Conservation (phyloP, 371 early-diverging fungal genomes). For the Mortierella sp. region DNA sequence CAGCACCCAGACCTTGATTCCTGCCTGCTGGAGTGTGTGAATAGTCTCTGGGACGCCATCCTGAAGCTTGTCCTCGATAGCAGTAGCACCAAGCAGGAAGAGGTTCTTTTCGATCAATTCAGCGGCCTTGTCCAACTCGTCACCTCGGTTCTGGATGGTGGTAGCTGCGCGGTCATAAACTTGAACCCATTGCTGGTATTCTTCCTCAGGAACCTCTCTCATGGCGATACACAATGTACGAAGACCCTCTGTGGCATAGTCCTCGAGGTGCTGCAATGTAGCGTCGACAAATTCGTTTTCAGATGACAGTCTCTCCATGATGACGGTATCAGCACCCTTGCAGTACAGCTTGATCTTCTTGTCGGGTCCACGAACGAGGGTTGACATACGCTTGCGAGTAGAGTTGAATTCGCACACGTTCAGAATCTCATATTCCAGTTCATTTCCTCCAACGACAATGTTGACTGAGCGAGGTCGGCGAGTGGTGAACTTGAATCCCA, state of each 20-base stretch:
- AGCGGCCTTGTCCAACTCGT: constrained; percentile 90
- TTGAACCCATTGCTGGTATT: constrained; percentile 87
- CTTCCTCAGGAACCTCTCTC: constrained; percentile 89
- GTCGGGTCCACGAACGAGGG: constrained; percentile 91
- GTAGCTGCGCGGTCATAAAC: constrained; percentile 91
- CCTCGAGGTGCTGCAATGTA: constrained; percentile 82
- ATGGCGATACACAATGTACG: constrained; percentile 95
- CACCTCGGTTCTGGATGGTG: constrained; percentile 87
- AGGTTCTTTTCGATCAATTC: constrained; percentile 95
- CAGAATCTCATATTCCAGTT: constrained; percentile 85
- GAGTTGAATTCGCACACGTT: constrained; percentile 98
- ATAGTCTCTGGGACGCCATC: constrained; percentile 98
- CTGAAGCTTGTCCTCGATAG: constrained; percentile 99
- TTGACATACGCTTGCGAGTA: constrained; percentile 97
- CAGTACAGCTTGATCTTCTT: constrained; percentile 92
- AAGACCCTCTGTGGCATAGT: constrained; percentile 91
- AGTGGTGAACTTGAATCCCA: constrained; percentile 77
- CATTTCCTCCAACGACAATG: constrained; percentile 70
- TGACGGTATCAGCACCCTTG: constrained; percentile 99
- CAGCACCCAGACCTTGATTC: constrained; percentile 96
- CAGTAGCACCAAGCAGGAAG: constrained; percentile 95
- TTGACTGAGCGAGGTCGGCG: constrained; percentile 91
- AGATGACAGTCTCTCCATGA: constrained; percentile 86
- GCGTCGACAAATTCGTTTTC: constrained; percentile 83
- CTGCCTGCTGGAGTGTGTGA: constrained; percentile 93